phyloP scores from a whole-genome alignment of 495 filamentous ascomycete genomes.

The Aspergillus nanangensis region DNA sequence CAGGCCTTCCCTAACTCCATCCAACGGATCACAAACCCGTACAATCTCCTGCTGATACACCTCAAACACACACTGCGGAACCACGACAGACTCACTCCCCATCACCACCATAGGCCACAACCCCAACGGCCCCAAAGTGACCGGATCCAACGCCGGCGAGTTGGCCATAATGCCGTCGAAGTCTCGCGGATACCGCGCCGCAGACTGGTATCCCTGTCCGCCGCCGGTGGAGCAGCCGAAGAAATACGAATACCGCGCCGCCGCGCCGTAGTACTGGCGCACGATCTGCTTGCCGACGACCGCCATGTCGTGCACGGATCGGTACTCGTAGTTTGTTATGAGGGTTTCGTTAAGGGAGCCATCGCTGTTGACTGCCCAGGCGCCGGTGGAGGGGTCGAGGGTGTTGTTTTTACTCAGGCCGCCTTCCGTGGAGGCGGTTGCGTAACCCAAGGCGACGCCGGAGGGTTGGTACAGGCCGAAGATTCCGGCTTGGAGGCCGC shows the following conservation, averaged over 20 bases:
- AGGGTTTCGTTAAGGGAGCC: not conserved
- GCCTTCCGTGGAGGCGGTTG: slow-evolving; percentile 5
- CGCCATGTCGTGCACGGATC: slow-evolving; percentile 3
- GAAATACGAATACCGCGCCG: slow-evolving; percentile 30
- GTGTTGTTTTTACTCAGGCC: not conserved
- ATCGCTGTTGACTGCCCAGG: slow-evolving; percentile 4
- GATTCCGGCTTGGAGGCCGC: slow-evolving; percentile 6
- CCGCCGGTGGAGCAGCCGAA: slow-evolving; percentile 45
- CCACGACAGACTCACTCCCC: not conserved
- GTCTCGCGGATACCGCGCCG: slow-evolving; percentile 31
- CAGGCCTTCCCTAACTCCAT: slow-evolving; percentile 2
- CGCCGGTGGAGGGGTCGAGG: slow-evolving; percentile 4
- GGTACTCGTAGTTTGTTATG: slow-evolving; percentile 1
- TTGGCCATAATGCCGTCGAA: slow-evolving; percentile 58
- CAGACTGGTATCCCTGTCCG: slow-evolving; percentile 33
- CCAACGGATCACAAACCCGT: slow-evolving; percentile 1
- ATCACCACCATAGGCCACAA: slow-evolving; percentile 6
- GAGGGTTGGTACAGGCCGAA: not conserved
- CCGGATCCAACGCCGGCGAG: slow-evolving; percentile 24
- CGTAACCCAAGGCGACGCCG: slow-evolving; percentile 1
- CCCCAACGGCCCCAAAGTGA: not conserved
- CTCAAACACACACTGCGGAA: slow-evolving; percentile 1
- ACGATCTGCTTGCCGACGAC: slow-evolving; percentile 8
- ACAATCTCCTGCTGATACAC: not conserved
- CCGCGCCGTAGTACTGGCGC: slow-evolving; percentile 5